phyloP scores from a whole-genome alignment of 306 rosid species.

The Fragaria nilgerrensis region DNA sequence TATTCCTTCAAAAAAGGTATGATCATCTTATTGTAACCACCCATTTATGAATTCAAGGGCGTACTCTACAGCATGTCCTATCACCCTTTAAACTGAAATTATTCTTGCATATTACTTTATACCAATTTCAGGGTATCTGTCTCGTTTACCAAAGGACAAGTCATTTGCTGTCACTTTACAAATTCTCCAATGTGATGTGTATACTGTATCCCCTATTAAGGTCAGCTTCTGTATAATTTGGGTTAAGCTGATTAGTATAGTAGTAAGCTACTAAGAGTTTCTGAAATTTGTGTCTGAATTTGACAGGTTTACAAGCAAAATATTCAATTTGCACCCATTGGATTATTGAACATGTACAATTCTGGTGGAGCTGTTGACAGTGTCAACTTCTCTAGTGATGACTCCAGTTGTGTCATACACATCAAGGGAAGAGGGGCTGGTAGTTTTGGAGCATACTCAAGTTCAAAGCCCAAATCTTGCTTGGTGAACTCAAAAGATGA shows the following conservation, averaged over 20 bases:
- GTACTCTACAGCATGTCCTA: not conserved
- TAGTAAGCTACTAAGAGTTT: not conserved
- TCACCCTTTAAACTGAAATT: not conserved
- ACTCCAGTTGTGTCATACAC: slow-evolving; percentile 22
- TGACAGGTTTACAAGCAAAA: slow-evolving; percentile 30
- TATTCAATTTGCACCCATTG: slow-evolving; percentile 39
- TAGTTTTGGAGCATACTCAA: slow-evolving; percentile 41
- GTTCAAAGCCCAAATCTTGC: slow-evolving; percentile 34
- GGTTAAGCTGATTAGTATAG: not conserved
- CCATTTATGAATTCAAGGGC: not conserved
- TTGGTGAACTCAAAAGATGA: slow-evolving; percentile 21
- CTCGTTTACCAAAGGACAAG: slow-evolving; percentile 30
- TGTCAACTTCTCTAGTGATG: slow-evolving; percentile 15
- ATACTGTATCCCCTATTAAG: slow-evolving; percentile 38
- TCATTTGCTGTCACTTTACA: slow-evolving; percentile 24
- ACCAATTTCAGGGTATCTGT: slow-evolving; percentile 27
- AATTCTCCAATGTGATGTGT: slow-evolving; percentile 33
- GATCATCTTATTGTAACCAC: not conserved
- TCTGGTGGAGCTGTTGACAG: slow-evolving; percentile 42
- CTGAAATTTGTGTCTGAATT: not conserved
- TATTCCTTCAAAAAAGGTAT: slow-evolving; percentile 35
- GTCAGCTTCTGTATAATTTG: slow-evolving; percentile 15
- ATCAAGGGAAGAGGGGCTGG: slow-evolving; percentile 36
- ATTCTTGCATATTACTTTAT: not conserved
- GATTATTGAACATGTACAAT: slow-evolving; percentile 40